A percentile compares a stretch with the other conserved stretches of the same genome.
Conservation (phyloP, 2,329 filamentous ascomycete species). For the Parascedosporium putredinis region DNA sequence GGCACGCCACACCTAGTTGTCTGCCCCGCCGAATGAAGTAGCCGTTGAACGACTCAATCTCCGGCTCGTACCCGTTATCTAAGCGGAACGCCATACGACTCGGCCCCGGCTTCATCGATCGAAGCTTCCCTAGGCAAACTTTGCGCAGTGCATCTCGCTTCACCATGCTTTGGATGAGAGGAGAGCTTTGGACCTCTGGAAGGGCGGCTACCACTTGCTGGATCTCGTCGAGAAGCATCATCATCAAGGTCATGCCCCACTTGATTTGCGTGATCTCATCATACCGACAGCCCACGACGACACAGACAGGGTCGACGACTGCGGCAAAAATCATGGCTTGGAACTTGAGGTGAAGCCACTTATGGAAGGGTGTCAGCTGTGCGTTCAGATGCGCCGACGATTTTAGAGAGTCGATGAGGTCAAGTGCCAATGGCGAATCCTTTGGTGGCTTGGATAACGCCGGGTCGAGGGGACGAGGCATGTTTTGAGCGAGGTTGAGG, state of each 20-base stretch:
- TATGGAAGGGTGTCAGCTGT: slow-evolving; percentile 22
- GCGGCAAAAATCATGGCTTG: slow-evolving; percentile 67
- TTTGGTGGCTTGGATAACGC: neutral
- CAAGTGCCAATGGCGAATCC: slow-evolving; percentile 7
- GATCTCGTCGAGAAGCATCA: slow-evolving; percentile 65
- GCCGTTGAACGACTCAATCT: slow-evolving; percentile 79
- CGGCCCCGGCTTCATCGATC: slow-evolving; percentile 38
- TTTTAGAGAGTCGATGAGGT: slow-evolving; percentile 8
- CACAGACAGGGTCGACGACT: slow-evolving; percentile 72
- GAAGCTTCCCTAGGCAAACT: slow-evolving; percentile 45
- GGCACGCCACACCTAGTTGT: slow-evolving; percentile 60
- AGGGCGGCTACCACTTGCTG: slow-evolving; percentile 58
- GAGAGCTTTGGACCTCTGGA: slow-evolving; percentile 59
- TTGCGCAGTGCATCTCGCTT: slow-evolving; percentile 53
- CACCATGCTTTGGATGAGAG: slow-evolving; percentile 44
- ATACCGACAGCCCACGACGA: slow-evolving; percentile 67
- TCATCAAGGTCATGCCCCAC: slow-evolving; percentile 54
- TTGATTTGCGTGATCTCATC: slow-evolving; percentile 59
- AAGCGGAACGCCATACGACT: slow-evolving; percentile 62
- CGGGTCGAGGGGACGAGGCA: slow-evolving; percentile 1
- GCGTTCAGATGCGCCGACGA: slow-evolving; percentile 9
- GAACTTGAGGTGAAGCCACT: slow-evolving; percentile 64
- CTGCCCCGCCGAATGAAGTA: slow-evolving; percentile 70
- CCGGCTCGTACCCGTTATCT: slow-evolving; percentile 50
- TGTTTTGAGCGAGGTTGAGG: neutral